Evolutionary conservation across 2,329 filamentous ascomycete genomes (phyloP), one percentile per base, ranked within the genome.

Genomic region (Neopestalotiopsis sp.): DNA sequence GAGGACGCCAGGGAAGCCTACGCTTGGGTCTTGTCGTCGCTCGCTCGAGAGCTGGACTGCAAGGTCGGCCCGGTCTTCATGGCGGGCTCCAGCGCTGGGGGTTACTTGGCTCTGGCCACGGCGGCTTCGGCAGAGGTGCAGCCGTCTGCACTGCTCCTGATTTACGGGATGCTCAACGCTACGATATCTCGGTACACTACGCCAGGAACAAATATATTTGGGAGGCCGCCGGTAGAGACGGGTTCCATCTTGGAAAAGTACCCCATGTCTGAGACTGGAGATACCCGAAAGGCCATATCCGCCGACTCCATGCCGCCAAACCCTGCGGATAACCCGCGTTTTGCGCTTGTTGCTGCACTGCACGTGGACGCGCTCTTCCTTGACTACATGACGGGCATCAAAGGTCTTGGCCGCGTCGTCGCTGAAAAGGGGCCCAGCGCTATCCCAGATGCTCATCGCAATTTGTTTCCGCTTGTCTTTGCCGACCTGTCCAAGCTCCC

Each of bases 71-170:
- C 67, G 5, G 40, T 70, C 10, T 32, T 68, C 4, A n/a, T 70
- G 32, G 69, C 69, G 2, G 69, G 69, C 10, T 70, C 69, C 13
- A 70, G 69, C 42, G 69, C 69, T 14, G 69, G 69, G 10, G 69
- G 67, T 3, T 70, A 68, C 28, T 57, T 70, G 6, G 69, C 69
- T 20, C 62, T 70, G 2, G 57, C 61, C 17, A 69, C 67, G 9
- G 69, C 63, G 12, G 49, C 56, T 6, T 20, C 13, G 28, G 69
- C 57, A 24, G 12, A 45, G 34, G 63, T 40, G 12, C 30, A 56
- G 30, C 69, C 69, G 10, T 20, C 20, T 30, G 69, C 38, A 14
- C 30, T 70, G 45, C 57, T 70, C 5, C 42, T 69, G 9, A 58
- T 68, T 12, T 70, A 70, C 62, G 69, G 69, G 0, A 69, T 70